These are phyloP conservation scores for Lycium barbarum DNA, from an alignment of 257 asterid genomes.

Conservation along the genomic window DNA sequence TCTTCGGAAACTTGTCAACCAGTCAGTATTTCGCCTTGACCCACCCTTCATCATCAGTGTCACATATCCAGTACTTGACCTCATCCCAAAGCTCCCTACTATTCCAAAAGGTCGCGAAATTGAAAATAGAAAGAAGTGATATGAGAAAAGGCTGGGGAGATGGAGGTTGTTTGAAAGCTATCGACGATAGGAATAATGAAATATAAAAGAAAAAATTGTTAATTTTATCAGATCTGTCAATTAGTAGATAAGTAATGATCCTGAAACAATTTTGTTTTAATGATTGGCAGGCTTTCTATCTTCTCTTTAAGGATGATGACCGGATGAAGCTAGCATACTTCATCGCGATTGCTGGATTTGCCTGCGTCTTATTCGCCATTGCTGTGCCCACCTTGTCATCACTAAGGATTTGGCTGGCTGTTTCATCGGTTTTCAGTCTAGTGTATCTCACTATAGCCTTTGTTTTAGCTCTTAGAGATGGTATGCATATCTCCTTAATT, in stretches of 20 bases:
- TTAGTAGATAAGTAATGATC: neutral
- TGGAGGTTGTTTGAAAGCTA: no score
- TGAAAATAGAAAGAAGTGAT: neutral
- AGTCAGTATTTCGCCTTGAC: neutral
- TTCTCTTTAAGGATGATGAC: slow-evolving; percentile 67
- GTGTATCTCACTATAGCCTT: slow-evolving; percentile 68
- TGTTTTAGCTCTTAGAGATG: slow-evolving; percentile 76
- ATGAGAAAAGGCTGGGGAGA: neutral
- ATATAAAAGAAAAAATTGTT: neutral
- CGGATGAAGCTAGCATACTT: slow-evolving; percentile 76
- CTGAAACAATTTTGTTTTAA: neutral
- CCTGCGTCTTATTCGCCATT: slow-evolving; percentile 79
- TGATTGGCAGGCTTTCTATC: slow-evolving; percentile 70
- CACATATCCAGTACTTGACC: neutral
- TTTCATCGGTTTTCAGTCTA: slow-evolving; percentile 76
- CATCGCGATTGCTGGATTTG: slow-evolving; percentile 71
- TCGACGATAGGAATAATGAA: neutral
- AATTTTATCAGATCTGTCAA: neutral
- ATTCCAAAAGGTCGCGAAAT: neutral
- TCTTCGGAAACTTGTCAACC: no score
- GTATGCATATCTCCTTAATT: slow-evolving; percentile 44
- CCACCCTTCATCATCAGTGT: neutral
- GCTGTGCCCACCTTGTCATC: slow-evolving; percentile 87
- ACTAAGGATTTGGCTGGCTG: slow-evolving; percentile 71
- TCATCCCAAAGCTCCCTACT: neutral